A percentile compares a stretch with the other conserved stretches of the same genome.
These are phyloP conservation scores for Aspergillus candidus DNA, from an alignment of 2,329 filamentous ascomycete genomes.

Conservation along the genomic window DNA sequence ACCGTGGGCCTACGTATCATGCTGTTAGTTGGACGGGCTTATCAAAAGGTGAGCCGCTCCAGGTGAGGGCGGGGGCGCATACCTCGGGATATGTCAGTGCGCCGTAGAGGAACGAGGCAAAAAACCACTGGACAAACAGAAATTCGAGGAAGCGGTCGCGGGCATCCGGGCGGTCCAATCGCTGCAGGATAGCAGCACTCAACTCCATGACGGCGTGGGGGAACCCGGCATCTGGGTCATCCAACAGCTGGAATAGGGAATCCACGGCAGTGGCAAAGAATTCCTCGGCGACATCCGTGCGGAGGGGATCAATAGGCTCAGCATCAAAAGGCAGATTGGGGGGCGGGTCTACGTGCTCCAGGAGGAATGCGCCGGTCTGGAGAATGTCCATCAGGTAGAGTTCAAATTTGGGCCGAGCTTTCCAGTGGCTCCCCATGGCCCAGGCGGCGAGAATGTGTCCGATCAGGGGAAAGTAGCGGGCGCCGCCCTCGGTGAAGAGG, in stretches of 20 bases:
- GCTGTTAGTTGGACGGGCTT: constrained; percentile 20
- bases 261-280: constrained; percentile 81
- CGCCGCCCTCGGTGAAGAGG: constrained; percentile 70
- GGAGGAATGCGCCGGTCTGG: constrained; percentile 82
- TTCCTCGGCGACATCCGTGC: constrained; percentile 74
- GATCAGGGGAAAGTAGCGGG: constrained; percentile 71
- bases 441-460: constrained; percentile 81
- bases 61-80: constrained; percentile 16
- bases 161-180: constrained; percentile 62
- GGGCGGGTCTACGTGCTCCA: constrained; percentile 78
- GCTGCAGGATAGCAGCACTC: constrained; percentile 73
- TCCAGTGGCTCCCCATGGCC: constrained; percentile 82
- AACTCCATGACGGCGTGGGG: constrained; percentile 80
- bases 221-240: constrained; percentile 80
- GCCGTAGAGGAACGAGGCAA: constrained; percentile 77
- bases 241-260: constrained; percentile 76
- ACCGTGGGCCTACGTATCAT: constrained; percentile 45
- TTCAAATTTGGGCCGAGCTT: constrained; percentile 81
- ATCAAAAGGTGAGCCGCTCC: background rate
- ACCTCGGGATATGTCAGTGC: constrained; percentile 86
- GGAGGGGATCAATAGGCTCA: constrained; percentile 62
- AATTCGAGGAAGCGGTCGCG: constrained; percentile 73
- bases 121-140: constrained; percentile 86
- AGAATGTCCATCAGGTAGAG: constrained; percentile 92
- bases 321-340: constrained; percentile 63